Conservation (phyloP, 2,329 filamentous ascomycete genomes). For the Colletotrichum sp. region DNA sequence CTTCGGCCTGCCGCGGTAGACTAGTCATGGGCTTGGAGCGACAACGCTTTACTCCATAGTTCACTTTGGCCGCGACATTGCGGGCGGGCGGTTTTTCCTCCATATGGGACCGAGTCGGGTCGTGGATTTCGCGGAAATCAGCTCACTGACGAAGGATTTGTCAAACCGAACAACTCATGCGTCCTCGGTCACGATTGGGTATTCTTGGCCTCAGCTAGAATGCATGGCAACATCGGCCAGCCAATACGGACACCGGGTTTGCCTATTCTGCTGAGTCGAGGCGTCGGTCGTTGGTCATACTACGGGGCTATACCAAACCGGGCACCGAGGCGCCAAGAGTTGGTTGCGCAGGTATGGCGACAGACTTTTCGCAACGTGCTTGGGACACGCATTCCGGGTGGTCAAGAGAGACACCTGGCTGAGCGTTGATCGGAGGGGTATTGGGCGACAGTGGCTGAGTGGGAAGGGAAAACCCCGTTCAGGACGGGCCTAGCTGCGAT, state of each 20-base stretch:
- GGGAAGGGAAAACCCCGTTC: not conserved
- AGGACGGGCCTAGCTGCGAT: not conserved
- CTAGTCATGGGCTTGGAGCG: not conserved
- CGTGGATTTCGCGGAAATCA: not conserved
- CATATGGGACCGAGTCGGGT: not conserved
- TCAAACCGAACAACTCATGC: not conserved
- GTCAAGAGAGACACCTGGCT: not conserved
- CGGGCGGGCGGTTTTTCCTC: not conserved
- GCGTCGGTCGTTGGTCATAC: not conserved
- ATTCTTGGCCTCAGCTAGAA: not conserved
- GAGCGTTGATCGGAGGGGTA: not conserved
- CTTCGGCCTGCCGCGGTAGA: not conserved
- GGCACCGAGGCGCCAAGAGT: slow-evolving; percentile 18
- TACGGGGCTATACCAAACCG: slow-evolving; percentile 5
- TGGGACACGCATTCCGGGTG: slow-evolving; percentile 13
- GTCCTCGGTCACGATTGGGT: not conserved
- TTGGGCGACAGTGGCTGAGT: not conserved
- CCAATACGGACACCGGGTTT: not conserved
- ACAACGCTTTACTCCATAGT: not conserved
- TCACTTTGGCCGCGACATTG: not conserved
- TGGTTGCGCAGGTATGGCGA: not conserved
- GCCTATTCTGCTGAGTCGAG: not conserved
- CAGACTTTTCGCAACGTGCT: slow-evolving; percentile 16
- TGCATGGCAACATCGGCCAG: not conserved
- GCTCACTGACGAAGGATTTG: not conserved